Conservation (phyloP, 2,329 filamentous ascomycete genomes). For the Cordyceps militaris region DNA sequence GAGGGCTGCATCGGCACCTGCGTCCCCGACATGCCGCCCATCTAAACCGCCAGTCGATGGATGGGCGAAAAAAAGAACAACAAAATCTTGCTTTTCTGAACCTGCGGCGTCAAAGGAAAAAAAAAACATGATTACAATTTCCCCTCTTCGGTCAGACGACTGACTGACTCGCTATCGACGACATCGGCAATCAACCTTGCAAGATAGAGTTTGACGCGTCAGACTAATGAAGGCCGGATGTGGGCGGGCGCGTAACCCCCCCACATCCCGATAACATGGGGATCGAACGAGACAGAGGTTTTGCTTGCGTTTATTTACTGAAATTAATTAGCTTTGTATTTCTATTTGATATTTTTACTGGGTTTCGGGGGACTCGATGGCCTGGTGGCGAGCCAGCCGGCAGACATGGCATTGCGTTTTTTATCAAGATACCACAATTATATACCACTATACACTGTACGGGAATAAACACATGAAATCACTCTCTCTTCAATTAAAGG, state of each 20-base stretch:
- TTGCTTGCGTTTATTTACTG: not conserved
- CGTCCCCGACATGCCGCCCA: conserved; percentile 3
- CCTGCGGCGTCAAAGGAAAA: not conserved
- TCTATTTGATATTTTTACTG: not conserved
- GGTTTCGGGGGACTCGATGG: not conserved
- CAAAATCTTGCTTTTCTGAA: not conserved
- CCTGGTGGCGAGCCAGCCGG: not conserved
- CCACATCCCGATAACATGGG: not conserved
- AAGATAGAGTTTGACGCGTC: conserved; percentile 4
- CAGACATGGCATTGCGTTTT: not conserved
- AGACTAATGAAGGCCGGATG: not conserved
- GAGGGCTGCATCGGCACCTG: conserved; percentile 11
- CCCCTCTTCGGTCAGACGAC: not conserved
- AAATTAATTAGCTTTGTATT: not conserved
- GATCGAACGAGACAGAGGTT: not conserved
- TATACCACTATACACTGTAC: too few relatives aligned
- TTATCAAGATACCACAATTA: not conserved
- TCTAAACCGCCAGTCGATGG: not conserved
- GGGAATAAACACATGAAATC: not conserved
- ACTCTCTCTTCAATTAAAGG: too few relatives aligned
- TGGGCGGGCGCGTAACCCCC: not conserved
- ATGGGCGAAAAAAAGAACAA: not conserved
- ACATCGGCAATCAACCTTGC: not conserved
- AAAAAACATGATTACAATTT: not conserved
- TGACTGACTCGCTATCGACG: not conserved